Base-by-base conservation (phyloP, 768 basidiomycete genomes). In the Agrocybe praecox region DNA sequence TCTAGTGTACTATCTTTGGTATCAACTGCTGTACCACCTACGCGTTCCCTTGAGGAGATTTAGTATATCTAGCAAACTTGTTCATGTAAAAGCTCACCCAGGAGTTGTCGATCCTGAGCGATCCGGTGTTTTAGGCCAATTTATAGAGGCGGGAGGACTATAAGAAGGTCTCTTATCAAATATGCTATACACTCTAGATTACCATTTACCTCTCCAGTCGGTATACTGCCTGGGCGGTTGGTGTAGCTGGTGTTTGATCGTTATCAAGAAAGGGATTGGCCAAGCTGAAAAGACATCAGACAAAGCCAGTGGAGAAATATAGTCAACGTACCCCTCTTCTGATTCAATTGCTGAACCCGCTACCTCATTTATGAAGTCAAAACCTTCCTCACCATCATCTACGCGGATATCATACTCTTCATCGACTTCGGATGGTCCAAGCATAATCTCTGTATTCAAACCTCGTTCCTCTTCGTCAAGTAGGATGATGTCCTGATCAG, bases 401-500 rank as follows among this genome's bases (percentile, higher is more conserved):
- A 10, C 26, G 34, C 46, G 36, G 12, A 6, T 33, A 17, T 58
- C 61, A 11, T 54, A 51, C 6, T 56, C 48, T 9, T 59, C 61
- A 24, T 53, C 33, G 1, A 23, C 32, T 23, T 48, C 33, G 23
- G 43, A 34, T 9, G 50, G 34, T 9, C 26, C 46, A 10, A 46
- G 44, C 34, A 55, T 18, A 15, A 46, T 46, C 59, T 60, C 64
- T 29, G 49, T 51, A 49, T 53, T 53, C 57, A 52, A 58, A 18
- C 61, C 57, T 44, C 62, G 58, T 34, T 56, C 63, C 29, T 67
- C 69, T 21, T 65, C 69, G 43, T 68, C 49, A 12, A 60, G 50
- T 8, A 72, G 69, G 23, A 64, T 71, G 47, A 86, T 69, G 18
- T 84, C 81, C 58, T 83, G 80, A 53, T 77, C 79, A 0, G 76